These are phyloP conservation scores for Ophiocordyceps australis DNA, from an alignment of 2,329 filamentous ascomycete genomes.

Conservation along the genomic window DNA sequence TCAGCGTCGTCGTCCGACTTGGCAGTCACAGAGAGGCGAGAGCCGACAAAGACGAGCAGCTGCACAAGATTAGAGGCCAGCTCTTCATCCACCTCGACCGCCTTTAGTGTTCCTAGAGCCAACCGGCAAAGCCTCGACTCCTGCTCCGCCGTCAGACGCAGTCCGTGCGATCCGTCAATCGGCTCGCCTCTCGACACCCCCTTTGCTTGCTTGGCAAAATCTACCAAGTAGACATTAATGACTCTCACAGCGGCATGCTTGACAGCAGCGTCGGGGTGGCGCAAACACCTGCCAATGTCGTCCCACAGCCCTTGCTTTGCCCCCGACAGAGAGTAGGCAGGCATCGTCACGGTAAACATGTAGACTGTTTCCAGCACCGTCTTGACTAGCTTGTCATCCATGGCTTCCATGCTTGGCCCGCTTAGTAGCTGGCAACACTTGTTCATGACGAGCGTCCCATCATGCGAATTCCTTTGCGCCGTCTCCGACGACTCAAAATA, in stretches of 20 bases:
- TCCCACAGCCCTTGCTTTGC: conserved; percentile 52
- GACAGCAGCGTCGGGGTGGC: conserved; percentile 54
- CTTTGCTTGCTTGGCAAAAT: conserved; percentile 48
- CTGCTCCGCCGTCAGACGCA: conserved; percentile 45
- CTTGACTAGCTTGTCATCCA: conserved; percentile 56
- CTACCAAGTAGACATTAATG: conserved; percentile 58
- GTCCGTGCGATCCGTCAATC: conserved; percentile 50
- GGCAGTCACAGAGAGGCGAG: conserved; percentile 21
- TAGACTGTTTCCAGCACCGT: conserved; percentile 52
- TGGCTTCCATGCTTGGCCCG: conserved; percentile 30
- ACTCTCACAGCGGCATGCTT: conserved; percentile 62
- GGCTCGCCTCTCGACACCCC: conserved; percentile 32
- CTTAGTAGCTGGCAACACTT: conserved; percentile 34
- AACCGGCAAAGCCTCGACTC: conserved; percentile 40
- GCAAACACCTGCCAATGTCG: conserved; percentile 47
- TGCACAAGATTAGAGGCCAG: conserved; percentile 66
- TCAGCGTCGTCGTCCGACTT: conserved; percentile 18
- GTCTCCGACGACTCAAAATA: conserved; percentile 58
- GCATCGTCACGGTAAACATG: conserved; percentile 48
- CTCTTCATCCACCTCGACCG: conserved; percentile 46
- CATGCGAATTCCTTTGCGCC: conserved; percentile 42
- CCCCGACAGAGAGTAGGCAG: conserved; percentile 41
- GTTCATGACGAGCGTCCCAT: conserved; percentile 43
- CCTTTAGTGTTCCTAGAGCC: conserved; percentile 35
- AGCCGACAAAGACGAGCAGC: conserved; percentile 68